Conservation (phyloP, 2,329 filamentous ascomycete genomes). For the Penicillium vulpinum region DNA sequence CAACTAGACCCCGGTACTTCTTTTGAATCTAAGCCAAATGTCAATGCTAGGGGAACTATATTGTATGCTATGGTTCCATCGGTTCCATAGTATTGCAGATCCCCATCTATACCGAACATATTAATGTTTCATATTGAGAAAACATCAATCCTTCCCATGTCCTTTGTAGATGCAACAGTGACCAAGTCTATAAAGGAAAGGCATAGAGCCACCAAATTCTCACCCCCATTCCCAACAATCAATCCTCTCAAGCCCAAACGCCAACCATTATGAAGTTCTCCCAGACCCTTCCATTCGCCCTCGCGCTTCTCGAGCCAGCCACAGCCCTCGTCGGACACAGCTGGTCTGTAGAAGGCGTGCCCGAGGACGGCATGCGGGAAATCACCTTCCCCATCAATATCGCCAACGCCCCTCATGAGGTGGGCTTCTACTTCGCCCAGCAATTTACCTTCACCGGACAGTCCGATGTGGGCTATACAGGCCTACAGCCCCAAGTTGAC, state of each 20-base stretch:
- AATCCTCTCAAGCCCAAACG: not conserved
- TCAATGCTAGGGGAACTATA: not conserved
- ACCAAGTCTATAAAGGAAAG: not conserved
- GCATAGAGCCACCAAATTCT: not conserved
- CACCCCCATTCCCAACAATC: not conserved
- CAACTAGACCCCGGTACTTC: not conserved
- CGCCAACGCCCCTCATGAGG: constrained; percentile 20
- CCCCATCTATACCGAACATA: constrained; percentile 7
- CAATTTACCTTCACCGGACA: constrained; percentile 27
- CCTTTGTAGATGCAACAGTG: not conserved
- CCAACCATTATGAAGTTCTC: constrained; percentile 16
- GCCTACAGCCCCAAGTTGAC: constrained; percentile 28
- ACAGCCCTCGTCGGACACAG: constrained; percentile 14
- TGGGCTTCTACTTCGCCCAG: constrained; percentile 32
- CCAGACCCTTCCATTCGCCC: constrained; percentile 7
- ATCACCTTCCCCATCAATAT: constrained; percentile 28
- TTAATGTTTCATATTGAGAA: not conserved
- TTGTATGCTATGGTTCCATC: not conserved
- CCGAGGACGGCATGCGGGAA: constrained; percentile 19
- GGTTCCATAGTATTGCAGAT: constrained; percentile 23
- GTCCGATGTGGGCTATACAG: constrained; percentile 29
- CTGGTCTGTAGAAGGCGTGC: constrained; percentile 15
- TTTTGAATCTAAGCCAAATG: too few species aligned
- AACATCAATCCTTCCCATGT: not conserved
- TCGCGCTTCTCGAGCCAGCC: constrained; percentile 8